Evolutionary conservation across 768 basidiomycete genomes (phyloP).

Genomic region (Russula emetica): DNA sequence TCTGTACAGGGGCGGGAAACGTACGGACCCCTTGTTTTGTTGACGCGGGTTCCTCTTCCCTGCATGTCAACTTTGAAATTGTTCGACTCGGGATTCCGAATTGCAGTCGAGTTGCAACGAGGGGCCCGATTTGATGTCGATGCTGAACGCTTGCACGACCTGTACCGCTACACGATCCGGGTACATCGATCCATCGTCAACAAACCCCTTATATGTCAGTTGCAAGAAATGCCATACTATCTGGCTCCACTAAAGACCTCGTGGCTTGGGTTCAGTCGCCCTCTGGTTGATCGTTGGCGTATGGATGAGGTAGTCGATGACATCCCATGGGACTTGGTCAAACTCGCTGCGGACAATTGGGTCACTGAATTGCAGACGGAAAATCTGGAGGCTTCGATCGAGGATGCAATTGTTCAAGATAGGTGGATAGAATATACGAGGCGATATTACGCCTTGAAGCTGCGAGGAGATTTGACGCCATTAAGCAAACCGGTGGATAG

Average conservation of each 20-base stretch:
- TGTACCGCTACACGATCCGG: constrained; percentile 62
- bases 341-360: constrained; percentile 50
- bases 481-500: constrained; percentile 65
- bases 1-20: constrained; percentile 35
- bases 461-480: constrained; percentile 68
- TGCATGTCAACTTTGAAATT: constrained; percentile 51
- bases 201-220: constrained; percentile 57
- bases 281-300: constrained; percentile 29
- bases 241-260: constrained; percentile 52
- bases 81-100: constrained; percentile 50
- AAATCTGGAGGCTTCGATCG: constrained; percentile 37
- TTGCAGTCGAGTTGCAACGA: constrained; percentile 42
- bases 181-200: constrained; percentile 60
- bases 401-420: constrained; percentile 67
- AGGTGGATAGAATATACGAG: constrained; percentile 71
- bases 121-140: constrained; percentile 50
- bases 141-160: constrained; percentile 41
- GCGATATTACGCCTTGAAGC: constrained; percentile 52
- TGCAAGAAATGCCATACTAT: constrained; percentile 58
- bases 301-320: constrained; percentile 40
- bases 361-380: constrained; percentile 45
- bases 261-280: constrained; percentile 37
- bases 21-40: constrained; percentile 58
- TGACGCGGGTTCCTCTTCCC: constrained; percentile 67
- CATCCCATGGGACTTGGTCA: constrained; percentile 64